Evolutionary conservation across 768 basidiomycete species (phyloP).

Genomic region (Agrocybe pediades): DNA sequence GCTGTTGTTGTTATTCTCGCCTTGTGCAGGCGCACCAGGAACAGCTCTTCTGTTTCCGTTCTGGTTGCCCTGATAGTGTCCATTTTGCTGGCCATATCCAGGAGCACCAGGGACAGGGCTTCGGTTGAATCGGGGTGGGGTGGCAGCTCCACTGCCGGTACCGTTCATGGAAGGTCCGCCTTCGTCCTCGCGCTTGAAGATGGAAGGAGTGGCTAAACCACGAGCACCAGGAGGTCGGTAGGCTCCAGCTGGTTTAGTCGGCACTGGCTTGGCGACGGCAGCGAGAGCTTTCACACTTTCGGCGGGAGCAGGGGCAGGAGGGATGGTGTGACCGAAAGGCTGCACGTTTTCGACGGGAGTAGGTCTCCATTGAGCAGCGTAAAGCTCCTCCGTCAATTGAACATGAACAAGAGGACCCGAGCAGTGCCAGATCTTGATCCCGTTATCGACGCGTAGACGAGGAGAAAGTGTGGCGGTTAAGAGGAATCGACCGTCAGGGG

Average conservation of each 20-base stretch:
- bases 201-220: constrained; percentile 83
- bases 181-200: constrained; percentile 92
- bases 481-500: constrained; percentile 88
- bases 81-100: constrained; percentile 38
- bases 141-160: constrained; percentile 52
- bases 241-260: constrained; percentile 76
- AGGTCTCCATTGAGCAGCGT: constrained; percentile 87
- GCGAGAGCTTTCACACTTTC: constrained; percentile 53
- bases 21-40: constrained; percentile 70
- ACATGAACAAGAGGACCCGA: constrained; percentile 85
- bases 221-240: constrained; percentile 95
- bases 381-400: constrained; percentile 84
- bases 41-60: constrained; percentile 59
- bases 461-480: constrained; percentile 96
- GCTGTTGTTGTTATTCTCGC: too few relatives aligned
- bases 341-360: constrained; percentile 64
- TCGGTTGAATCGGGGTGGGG: constrained; percentile 65
- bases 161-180: constrained; percentile 61
- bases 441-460: constrained; percentile 94
- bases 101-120: constrained; percentile 57
- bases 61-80: constrained; percentile 33
- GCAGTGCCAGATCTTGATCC: constrained; percentile 95
- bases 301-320: constrained; percentile 66
- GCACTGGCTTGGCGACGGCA: constrained; percentile 53
- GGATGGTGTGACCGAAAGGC: constrained; percentile 67